phyloP scores from a whole-genome alignment of 2,329 filamentous ascomycete genomes.

The Moelleriella libera region DNA sequence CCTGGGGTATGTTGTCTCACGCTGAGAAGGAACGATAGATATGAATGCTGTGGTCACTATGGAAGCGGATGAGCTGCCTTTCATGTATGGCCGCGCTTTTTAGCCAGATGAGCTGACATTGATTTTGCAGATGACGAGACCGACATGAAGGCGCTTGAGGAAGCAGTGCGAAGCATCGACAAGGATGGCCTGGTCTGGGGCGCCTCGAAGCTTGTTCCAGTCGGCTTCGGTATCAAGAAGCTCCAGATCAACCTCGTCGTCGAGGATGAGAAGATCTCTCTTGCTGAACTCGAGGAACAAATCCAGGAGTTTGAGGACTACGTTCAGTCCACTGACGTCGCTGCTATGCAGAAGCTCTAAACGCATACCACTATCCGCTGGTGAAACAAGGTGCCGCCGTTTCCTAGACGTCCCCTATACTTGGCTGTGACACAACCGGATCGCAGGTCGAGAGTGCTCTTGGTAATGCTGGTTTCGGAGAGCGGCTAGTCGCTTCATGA shows the following conservation, averaged over 20 bases:
- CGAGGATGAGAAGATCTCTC: constrained; percentile 90
- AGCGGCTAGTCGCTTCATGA: no score
- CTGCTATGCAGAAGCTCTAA: constrained; percentile 89
- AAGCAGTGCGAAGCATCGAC: constrained; percentile 66
- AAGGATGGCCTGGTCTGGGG: constrained; percentile 96
- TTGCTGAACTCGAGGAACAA: constrained; percentile 74
- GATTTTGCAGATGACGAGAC: constrained; percentile 67
- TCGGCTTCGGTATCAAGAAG: constrained; percentile 98
- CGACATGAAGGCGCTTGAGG: constrained; percentile 72
- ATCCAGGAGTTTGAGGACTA: constrained; percentile 80
- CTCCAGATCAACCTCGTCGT: constrained; percentile 96
- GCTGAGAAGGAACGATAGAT: not conserved
- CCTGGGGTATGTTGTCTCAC: constrained; percentile 74
- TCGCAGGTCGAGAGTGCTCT: no score
- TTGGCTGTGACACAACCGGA: no score
- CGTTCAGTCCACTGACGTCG: constrained; percentile 87
- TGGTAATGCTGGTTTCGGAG: no score
- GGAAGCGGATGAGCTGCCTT: no score
- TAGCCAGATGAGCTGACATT: not conserved
- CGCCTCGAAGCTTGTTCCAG: constrained; percentile 72
- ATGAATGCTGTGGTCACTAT: not conserved
- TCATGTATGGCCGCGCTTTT: not conserved
- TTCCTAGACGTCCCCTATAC: not conserved
- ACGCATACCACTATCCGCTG: constrained; percentile 1
- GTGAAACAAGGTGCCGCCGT: not conserved